Evolutionary conservation across 1,284 basidiomycete species (phyloP).

Genomic region (Malassezia furfur): DNA sequence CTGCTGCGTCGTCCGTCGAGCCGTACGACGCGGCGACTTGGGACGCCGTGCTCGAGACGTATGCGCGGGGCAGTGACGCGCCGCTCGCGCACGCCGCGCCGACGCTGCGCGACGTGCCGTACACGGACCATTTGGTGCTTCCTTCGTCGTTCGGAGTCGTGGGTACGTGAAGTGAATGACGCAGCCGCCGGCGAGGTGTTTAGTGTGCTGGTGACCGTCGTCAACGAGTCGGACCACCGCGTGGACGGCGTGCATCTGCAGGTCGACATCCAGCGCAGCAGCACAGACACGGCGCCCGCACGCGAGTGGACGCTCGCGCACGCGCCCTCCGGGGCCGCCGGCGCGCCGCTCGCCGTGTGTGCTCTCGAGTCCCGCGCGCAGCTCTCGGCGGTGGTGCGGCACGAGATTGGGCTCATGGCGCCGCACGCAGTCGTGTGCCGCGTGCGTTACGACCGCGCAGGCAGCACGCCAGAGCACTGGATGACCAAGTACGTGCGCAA

Average conservation of each 20-base stretch:
- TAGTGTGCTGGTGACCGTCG: slow-evolving; percentile 6
- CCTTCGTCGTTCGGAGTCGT: slow-evolving; percentile 14
- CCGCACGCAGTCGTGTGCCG: slow-evolving; percentile 15
- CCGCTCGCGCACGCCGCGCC: not conserved
- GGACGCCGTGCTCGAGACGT: slow-evolving; percentile 1
- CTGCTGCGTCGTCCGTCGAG: not conserved
- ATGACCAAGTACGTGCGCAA: slow-evolving; percentile 7
- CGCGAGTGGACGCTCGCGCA: not conserved
- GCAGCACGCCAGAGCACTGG: not conserved
- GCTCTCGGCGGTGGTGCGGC: slow-evolving; percentile 2
- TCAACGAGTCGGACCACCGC: not conserved
- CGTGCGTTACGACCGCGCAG: not conserved
- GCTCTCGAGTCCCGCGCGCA: slow-evolving; percentile 3
- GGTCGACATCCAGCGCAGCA: slow-evolving; percentile 3
- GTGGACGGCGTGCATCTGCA: slow-evolving; percentile 4
- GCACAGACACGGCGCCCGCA: not conserved
- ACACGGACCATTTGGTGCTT: slow-evolving; percentile 6
- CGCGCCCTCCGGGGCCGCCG: not conserved
- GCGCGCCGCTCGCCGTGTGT: not conserved
- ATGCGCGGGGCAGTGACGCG: slow-evolving; percentile 2
- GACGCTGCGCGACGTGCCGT: slow-evolving; percentile 3
- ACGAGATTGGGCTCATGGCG: not conserved
- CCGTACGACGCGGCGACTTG: not conserved
- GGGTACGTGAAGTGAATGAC: not conserved
- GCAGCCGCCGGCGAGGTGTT: slow-evolving; percentile 14